Percentiles rank a stretch among this genome's conserved stretches.
Conservation (phyloP, 148 eudicot species). For the Chenopodium quinoa region DNA sequence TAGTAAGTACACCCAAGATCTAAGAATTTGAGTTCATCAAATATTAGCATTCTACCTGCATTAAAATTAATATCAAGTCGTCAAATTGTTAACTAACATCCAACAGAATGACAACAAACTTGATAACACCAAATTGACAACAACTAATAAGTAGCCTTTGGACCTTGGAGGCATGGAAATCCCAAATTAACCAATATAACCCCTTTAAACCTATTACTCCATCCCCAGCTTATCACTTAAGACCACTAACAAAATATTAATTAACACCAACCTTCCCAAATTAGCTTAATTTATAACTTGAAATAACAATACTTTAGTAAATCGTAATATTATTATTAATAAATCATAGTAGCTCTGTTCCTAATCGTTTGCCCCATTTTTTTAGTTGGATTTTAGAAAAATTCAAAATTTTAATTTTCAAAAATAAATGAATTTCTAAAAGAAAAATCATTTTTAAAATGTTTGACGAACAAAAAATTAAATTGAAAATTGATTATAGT, state of each 20-base stretch:
- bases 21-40: no score
- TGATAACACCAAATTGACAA: neutral
- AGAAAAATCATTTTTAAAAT: neutral
- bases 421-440: neutral
- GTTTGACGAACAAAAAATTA: neutral
- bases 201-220: neutral
- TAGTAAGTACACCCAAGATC: no score
- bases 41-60: no score
- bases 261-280: conserved; percentile 2
- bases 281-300: neutral
- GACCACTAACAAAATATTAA: neutral
- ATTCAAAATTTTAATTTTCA: neutral
- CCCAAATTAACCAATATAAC: neutral
- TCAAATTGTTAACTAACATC: neutral
- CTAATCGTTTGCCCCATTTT: no score
- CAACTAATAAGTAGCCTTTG: conserved; percentile 1
- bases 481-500: no score
- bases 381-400: no score
- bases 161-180: conserved; percentile 2
- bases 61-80: neutral
- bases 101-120: neutral
- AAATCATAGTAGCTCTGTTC: no score
- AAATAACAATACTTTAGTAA: no score
- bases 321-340: no score
- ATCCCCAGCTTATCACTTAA: neutral